Conservation (phyloP, 345 rosid genomes). For the Gossypioides kirkii region DNA sequence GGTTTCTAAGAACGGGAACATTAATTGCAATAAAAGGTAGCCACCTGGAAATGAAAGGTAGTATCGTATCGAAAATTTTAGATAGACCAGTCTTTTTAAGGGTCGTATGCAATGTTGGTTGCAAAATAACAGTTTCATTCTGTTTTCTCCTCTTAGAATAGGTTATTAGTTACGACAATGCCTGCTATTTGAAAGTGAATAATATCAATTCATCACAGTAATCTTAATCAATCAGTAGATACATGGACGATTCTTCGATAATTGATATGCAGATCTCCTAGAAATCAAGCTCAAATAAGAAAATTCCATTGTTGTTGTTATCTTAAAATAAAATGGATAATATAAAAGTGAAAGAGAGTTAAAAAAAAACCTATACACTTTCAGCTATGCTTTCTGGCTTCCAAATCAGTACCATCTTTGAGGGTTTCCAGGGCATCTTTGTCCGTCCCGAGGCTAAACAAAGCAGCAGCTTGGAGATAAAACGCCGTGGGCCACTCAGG, state of each 20-base stretch:
- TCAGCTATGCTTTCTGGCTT: constrained; percentile 58
- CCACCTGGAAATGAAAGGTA: background rate
- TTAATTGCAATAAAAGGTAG: background rate
- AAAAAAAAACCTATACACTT: constrained; percentile 29
- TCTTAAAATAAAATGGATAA: too few relatives aligned
- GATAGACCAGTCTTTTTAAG: background rate
- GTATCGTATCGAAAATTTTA: background rate
- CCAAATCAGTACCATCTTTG: constrained; percentile 73
- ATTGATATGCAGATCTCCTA: background rate
- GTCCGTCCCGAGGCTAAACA: constrained; percentile 77
- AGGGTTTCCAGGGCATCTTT: constrained; percentile 74
- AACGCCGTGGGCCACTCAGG: constrained; percentile 82
- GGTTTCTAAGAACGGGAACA: too few relatives aligned
- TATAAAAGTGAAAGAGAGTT: background rate
- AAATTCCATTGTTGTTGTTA: background rate
- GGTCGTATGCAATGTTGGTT: too few relatives aligned
- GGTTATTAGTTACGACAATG: background rate
- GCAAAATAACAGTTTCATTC: background rate
- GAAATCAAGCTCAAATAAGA: background rate
- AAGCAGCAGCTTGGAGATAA: constrained; percentile 81
- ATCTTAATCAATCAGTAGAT: background rate
- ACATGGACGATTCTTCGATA: background rate
- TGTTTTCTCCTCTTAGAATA: background rate
- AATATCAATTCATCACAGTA: background rate
- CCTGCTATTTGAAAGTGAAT: background rate